Evolutionary conservation across 2,329 filamentous ascomycete genomes (phyloP).

Genomic region (Botrytis tulipae): DNA sequence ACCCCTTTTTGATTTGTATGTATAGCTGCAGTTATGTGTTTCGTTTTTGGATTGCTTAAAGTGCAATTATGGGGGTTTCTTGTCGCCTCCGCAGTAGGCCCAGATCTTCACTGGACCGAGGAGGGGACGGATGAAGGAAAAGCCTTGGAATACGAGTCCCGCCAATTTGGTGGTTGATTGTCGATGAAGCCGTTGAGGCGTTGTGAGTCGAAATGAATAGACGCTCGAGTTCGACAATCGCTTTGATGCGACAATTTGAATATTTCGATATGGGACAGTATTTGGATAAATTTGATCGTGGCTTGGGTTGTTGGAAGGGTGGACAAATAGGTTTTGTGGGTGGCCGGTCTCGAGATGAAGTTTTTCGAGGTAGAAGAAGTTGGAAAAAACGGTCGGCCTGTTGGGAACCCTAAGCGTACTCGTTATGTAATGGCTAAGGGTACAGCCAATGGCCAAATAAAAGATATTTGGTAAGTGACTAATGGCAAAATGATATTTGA

Average conservation of each 20-base stretch:
- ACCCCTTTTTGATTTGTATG: constrained; percentile 20
- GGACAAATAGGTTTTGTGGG: neutral
- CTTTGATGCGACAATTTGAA: neutral
- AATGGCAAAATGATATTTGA: too few species aligned
- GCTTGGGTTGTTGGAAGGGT: constrained; percentile 5
- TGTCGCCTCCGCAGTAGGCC: constrained; percentile 96
- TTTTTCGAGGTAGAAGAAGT: neutral
- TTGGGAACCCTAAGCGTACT: neutral
- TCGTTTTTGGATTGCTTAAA: constrained; percentile 10
- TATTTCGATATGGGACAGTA: neutral
- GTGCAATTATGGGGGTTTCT: constrained; percentile 91
- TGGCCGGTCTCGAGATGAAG: neutral
- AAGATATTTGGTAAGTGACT: neutral
- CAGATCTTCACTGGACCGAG: constrained; percentile 79
- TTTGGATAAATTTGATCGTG: constrained; percentile 4
- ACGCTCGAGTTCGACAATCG: neutral
- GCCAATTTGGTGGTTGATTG: constrained; percentile 81
- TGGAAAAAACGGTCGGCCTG: neutral
- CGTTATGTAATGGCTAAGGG: too few species aligned
- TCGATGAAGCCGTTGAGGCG: constrained; percentile 38
- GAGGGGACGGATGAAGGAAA: constrained; percentile 81
- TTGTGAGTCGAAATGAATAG: constrained; percentile 8
- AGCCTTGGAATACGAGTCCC: constrained; percentile 70
- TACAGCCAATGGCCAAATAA: neutral
- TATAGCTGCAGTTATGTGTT: constrained; percentile 24